Base-by-base conservation (phyloP, 345 rosid species). In the Hevea brasiliensis region DNA sequence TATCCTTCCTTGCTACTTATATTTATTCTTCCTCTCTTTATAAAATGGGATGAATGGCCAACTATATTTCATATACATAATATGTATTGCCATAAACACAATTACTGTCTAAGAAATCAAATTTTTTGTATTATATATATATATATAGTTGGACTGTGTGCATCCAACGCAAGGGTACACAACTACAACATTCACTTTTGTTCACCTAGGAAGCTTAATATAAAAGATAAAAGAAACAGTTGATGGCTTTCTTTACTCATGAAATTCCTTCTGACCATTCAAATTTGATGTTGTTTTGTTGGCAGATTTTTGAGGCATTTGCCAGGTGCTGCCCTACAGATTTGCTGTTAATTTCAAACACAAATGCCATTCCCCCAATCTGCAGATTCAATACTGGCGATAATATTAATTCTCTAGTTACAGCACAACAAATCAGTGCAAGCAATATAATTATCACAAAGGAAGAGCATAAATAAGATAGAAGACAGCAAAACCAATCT, bases 281-380 rank as follows among this genome's bases (percentile, higher is more conserved):
- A 50, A 83, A 90, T 63, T 75, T 77, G 35, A 55, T 59, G 32
- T 27, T 77, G 73, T 74, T 76, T 61, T 69, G 82, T 67, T 40
- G 61, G 21, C 62, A 70, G 40, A 58, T 81, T 29, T 74, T 83
- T 72, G 70, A 65, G 40, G 70, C 73, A 10, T 76, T 81, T 10
- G 14, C 60, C 74, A 83, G 55, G 72, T 84, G 77, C 3, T 63
- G 87, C 78, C 75, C 73, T 72, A 91, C 93, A 14, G 84, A 76
- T 79, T 85, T 82, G 17, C 80, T 80, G 61, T 89, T 84, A 65
- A 74, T 76, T 75, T 89, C 92, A 72, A 91, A 91, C 57, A 82
- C 73, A 68, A 88, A 87, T 15, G 83, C 75, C 83, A 85, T 73
- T 68, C 79, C 92, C 73, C 86, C 85, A 53, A 89, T 85, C 97